These are phyloP conservation scores for Pseudonitzschia multiseries DNA, from an alignment of 108 stramenopile species.

Conservation along the genomic window DNA sequence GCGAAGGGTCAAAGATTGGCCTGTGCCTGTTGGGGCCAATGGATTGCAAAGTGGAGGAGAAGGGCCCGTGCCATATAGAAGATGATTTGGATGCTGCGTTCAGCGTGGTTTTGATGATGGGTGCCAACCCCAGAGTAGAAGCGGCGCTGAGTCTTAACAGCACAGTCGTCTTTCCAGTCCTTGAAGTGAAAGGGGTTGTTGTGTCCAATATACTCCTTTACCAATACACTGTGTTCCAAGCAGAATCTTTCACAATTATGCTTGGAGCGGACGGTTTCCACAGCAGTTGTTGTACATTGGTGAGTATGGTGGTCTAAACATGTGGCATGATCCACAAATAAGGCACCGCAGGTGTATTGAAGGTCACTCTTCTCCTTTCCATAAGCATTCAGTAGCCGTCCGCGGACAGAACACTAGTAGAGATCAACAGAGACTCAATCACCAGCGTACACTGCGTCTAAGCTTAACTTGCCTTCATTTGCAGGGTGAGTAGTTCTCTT, in stretches of 20 bases:
- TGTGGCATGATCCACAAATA: constrained; percentile 49
- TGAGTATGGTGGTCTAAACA: constrained; percentile 20
- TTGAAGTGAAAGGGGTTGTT: constrained; percentile 36
- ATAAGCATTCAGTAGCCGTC: constrained; percentile 27
- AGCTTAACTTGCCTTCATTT: neutral
- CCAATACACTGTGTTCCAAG: constrained; percentile 18
- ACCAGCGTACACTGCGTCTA: constrained; percentile 22
- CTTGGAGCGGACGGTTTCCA: constrained; percentile 45
- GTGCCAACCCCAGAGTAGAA: constrained; percentile 40
- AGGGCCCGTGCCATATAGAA: constrained; percentile 25
- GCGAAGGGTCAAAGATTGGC: constrained; percentile 40
- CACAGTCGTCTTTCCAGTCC: constrained; percentile 1
- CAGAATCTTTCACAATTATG: constrained; percentile 27
- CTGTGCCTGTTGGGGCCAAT: constrained; percentile 42
- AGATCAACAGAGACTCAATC: constrained; percentile 46
- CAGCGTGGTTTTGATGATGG: constrained; percentile 56
- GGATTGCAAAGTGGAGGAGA: constrained; percentile 43
- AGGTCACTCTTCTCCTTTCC: constrained; percentile 35
- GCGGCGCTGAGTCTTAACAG: neutral
- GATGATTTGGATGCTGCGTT: constrained; percentile 41
- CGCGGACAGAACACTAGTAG: constrained; percentile 26
- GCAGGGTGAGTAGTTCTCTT: neutral
- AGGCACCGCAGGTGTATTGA: constrained; percentile 24
- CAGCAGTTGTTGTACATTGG: constrained; percentile 31
- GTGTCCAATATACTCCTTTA: constrained; percentile 33